phyloP scores from a whole-genome alignment of 2,329 filamentous ascomycete species.

The Calonectria naviculata region DNA sequence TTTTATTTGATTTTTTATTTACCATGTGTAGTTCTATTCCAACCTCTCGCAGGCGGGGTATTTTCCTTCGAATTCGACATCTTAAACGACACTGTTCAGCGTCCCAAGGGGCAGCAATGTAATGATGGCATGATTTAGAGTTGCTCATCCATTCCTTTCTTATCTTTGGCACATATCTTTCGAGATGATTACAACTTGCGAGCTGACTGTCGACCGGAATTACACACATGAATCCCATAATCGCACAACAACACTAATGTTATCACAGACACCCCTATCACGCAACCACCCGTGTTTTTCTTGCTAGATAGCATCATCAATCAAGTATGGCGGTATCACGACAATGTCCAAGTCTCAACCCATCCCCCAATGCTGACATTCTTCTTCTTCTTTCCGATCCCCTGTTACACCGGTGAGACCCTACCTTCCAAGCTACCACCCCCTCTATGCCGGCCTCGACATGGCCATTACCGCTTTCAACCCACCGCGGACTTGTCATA shows the following conservation, averaged over 20 bases:
- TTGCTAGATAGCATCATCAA: neutral
- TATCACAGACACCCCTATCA: conserved; percentile 13
- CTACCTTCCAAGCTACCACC: conserved; percentile 5
- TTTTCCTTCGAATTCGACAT: neutral
- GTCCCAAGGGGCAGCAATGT: too few species aligned
- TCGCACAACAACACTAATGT: neutral
- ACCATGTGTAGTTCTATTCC: too few species aligned
- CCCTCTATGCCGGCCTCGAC: neutral
- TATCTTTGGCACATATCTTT: neutral
- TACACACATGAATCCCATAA: neutral
- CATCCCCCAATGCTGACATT: neutral
- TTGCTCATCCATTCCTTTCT: neutral
- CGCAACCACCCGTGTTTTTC: conserved; percentile 1
- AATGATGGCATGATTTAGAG: neutral
- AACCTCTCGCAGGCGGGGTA: neutral
- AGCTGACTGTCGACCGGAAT: neutral
- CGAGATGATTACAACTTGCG: neutral
- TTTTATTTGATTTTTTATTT: too few species aligned
- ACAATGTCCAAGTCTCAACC: conserved; percentile 3
- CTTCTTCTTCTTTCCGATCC: conserved; percentile 10
- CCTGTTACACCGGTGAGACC: conserved; percentile 9
- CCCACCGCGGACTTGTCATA: conserved; percentile 1
- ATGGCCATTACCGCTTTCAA: neutral
- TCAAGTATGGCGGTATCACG: neutral
- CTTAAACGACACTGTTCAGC: too few species aligned